Base-by-base conservation (phyloP, 2,329 filamentous ascomycete genomes). In the Didymellaceae sp. region DNA sequence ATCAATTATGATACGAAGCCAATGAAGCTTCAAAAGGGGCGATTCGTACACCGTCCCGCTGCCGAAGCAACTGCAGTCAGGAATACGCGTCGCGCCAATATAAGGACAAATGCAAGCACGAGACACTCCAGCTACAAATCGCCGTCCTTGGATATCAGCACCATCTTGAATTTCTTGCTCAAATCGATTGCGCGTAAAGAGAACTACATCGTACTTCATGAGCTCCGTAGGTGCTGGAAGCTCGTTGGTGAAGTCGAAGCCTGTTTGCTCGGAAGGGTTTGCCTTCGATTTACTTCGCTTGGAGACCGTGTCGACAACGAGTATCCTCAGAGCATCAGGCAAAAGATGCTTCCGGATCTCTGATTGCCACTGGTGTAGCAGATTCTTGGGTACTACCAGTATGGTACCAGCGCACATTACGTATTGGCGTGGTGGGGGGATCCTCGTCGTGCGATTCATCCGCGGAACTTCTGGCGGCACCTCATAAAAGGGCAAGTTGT, bases 1-100 rank as follows among this genome's bases (percentile, higher is more conserved):
- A 58, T 97, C 93, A 14, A 96, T 88, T 35, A 97, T 92, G 37
- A 95, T 86, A 1, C 93, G 82, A 62, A 96, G 87, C 81, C 93
- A 96, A 61, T 90, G 91, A 3, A 97, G 73, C 6, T 83, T 74
- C 30, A 85, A 84, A 14, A 97, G 73, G 0, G 88, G 83, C 1
- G 85, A 89, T 8, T 80, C 68, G 24, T 85, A 82, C 50, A 75
- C 28, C 55, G 71, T 71, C 5, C 75, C 69, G 1, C 67, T 58
- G 6, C 62, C 66, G 4, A 77, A 63, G 48, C 77, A 79, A n/a
- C 70, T 73, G 56, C 78, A 82, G 49, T 78, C 71, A 5, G 72
- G 67, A 6, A 66, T 69, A 21, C 77, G 65, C 0, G 75, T 75
- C 4, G 73, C 67, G 17, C 78, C 75, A 42, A 78, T 77, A 47